Evolutionary conservation across 176 grass and related monocot species (phyloP).

Genomic region (Puya raimondii): DNA sequence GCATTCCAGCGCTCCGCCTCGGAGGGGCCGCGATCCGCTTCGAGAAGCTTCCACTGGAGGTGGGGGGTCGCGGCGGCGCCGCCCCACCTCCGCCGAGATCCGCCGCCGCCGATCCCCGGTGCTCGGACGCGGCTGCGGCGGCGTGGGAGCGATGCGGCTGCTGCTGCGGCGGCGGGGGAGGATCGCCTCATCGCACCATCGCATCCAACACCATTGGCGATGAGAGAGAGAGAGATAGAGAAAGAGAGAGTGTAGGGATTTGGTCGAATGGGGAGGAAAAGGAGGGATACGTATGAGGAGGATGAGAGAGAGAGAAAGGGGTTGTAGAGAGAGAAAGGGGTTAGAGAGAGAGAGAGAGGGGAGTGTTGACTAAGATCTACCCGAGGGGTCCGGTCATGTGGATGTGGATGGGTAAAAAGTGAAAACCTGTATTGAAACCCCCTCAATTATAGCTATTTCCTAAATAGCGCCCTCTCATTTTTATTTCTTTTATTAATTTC

Average conservation of each 20-base stretch:
- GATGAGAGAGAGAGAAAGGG: constrained; percentile 1
- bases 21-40: not conserved
- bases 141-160: constrained; percentile 11
- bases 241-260: not conserved
- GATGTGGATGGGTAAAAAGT: not conserved
- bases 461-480: no score
- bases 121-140: constrained; percentile 16
- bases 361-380: constrained; percentile 23
- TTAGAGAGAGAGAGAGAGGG: not conserved
- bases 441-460: no score
- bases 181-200: constrained; percentile 7
- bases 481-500: no score
- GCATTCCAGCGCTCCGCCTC: not conserved
- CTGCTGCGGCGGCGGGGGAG: constrained; percentile 23
- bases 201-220: constrained; percentile 12
- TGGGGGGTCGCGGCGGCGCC: constrained; percentile 24
- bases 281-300: not conserved
- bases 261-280: no score
- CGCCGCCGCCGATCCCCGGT: constrained; percentile 22
- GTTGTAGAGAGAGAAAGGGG: not conserved
- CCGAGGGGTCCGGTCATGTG: constrained; percentile 22
- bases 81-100: constrained; percentile 7
- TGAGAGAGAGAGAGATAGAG: no score
- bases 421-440: no score
- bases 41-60: constrained; percentile 26